A percentile compares a stretch with the other conserved stretches of the same genome.
Evolutionary conservation across 164 flowering plant species (phyloP).

Genomic region (Euptelea pleiosperma): DNA sequence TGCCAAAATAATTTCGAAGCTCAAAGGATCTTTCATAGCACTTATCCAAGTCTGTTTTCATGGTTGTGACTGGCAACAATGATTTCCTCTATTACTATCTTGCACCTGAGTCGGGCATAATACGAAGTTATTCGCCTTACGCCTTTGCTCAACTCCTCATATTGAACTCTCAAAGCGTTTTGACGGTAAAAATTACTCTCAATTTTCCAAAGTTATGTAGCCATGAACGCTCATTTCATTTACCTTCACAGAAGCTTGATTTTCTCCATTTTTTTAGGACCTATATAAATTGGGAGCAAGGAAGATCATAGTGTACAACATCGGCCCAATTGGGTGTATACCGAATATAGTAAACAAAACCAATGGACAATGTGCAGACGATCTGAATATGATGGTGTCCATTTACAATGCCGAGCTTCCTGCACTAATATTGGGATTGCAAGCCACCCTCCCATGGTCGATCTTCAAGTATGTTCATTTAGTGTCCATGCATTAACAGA

Average conservation of each 20-base stretch:
- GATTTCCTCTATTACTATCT: constrained; percentile 39
- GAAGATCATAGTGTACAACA: constrained; percentile 31
- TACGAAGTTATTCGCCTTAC: constrained; percentile 7
- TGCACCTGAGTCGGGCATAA: constrained; percentile 15
- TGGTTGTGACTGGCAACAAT: constrained; percentile 39
- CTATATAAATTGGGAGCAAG: constrained; percentile 34
- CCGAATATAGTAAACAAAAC: too few relatives aligned
- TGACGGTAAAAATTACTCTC: constrained; percentile 20
- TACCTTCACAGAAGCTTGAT: background rate
- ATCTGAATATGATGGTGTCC: too few relatives aligned
- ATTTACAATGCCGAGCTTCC: too few relatives aligned
- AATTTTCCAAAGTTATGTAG: too few relatives aligned
- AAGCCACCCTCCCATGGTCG: too few relatives aligned
- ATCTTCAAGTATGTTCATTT: too few relatives aligned
- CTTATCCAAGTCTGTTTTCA: constrained; percentile 37
- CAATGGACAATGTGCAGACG: too few relatives aligned
- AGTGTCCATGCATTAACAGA: too few relatives aligned
- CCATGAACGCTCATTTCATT: too few relatives aligned
- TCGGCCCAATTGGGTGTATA: constrained; percentile 6
- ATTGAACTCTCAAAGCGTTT: constrained; percentile 2
- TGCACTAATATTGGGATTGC: too few relatives aligned
- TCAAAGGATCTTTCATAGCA: constrained; percentile 12
- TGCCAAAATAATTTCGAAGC: constrained; percentile 7
- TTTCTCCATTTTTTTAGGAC: constrained; percentile 28
- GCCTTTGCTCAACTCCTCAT: constrained; percentile 24